Conservation (phyloP, 2,329 filamentous ascomycete species). For the Microdochium bolleyi region DNA sequence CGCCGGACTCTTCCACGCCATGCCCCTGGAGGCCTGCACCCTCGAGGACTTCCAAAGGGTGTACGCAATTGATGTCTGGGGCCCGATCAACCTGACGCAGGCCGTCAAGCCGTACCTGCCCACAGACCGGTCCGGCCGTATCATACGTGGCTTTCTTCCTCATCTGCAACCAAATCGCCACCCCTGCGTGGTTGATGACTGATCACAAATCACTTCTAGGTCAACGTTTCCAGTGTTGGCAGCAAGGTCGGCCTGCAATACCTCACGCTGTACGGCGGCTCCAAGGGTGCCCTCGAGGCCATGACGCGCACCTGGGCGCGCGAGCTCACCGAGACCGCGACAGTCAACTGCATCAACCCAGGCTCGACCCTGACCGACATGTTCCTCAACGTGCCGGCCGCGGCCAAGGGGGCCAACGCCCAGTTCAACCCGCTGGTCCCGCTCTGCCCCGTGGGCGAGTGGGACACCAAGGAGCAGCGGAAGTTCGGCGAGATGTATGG, state of each 20-base stretch:
- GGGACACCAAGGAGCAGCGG: constrained; percentile 18
- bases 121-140: constrained; percentile 45
- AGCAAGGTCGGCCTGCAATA: constrained; percentile 20
- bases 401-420: constrained; percentile 28
- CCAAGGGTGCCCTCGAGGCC: constrained; percentile 54
- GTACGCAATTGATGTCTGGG: constrained; percentile 51
- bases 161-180: neutral
- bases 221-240: constrained; percentile 38
- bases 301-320: constrained; percentile 58
- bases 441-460: constrained; percentile 26
- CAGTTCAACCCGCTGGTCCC: constrained; percentile 38
- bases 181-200: neutral
- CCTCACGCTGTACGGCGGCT: constrained; percentile 47
- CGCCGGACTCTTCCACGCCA: constrained; percentile 43
- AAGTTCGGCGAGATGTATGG: constrained; percentile 39
- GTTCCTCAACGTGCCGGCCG: constrained; percentile 47
- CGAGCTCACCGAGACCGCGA: constrained; percentile 49
- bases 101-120: constrained; percentile 46
- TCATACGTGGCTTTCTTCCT: constrained; percentile 31
- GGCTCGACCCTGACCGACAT: constrained; percentile 36
- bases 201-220: neutral
- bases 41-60: constrained; percentile 42
- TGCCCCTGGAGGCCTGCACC: constrained; percentile 33
- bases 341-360: constrained; percentile 55
- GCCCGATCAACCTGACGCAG: constrained; percentile 44